Evolutionary conservation across 306 rosid genomes (phyloP), one percentile per base, ranked within the genome.

Genomic region (Pyrus communis): DNA sequence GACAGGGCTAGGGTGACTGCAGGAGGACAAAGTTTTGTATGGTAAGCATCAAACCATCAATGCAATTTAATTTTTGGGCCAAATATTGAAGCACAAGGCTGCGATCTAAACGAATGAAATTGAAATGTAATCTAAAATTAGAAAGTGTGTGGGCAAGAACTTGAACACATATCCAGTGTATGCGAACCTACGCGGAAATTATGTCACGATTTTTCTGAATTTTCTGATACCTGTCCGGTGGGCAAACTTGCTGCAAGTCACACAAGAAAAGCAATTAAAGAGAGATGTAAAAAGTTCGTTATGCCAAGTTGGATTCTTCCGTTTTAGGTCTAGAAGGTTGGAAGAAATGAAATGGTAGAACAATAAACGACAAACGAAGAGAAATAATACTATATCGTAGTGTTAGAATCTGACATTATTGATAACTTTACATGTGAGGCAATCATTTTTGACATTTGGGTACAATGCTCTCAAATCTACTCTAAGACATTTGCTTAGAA

Each of bases 21-120:
- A 45, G 30, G 17, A 74, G 70, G 52, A 42, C 60, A 28, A 2
- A 27, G n/a, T 61, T 25, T 21, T 19, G 78, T 17, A 74, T 62
- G 59, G 60, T 74, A 28, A 74, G 46, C 61, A 45, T 62, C 78
- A 74, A 49, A 74, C 21, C 78, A 62, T 74, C 70, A 74, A 62
- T 74, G 78, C 78, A 42, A 61, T 74, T 74, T 62, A 74, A 74
- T 31, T 61, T 43, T 74, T 25, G 68, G 69, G 69, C 40, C 58
- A 60, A 74, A 63, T 63, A 38, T 9, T 18, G 69, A 58, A 58
- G 23, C 76, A 73, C 38, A 22, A 54, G 33, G 35, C 35, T 23
- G 67, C 55, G 25, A 35, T 35, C 7, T 18, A 22, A 14, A 25
- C 23, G 22, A 33, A 55, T 7, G 19, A 71, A 71, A 25, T 11